These are phyloP conservation scores for Podospora pseudocomata DNA, from an alignment of 495 filamentous ascomycete genomes.

Conservation along the genomic window DNA sequence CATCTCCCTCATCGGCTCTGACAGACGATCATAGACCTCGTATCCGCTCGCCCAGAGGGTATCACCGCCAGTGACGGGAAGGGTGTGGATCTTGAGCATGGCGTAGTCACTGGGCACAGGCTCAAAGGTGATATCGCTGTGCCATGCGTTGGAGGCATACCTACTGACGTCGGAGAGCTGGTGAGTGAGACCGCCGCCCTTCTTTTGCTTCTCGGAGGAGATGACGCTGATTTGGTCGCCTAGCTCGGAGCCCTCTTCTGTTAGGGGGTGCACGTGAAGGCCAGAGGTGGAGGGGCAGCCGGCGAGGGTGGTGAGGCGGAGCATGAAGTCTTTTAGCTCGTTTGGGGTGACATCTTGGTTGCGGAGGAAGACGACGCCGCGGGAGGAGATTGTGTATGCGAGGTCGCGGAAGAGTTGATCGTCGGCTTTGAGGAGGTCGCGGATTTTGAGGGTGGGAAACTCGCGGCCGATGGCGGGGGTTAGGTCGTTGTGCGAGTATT, in stretches of 20 bases:
- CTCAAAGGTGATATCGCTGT: slow-evolving; percentile 65
- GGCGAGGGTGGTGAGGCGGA: slow-evolving; percentile 45
- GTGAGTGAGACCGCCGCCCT: slow-evolving; percentile 37
- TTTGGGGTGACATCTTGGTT: slow-evolving; percentile 55
- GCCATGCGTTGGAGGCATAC: slow-evolving; percentile 42
- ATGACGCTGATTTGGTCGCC: slow-evolving; percentile 47
- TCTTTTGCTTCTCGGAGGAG: slow-evolving; percentile 43
- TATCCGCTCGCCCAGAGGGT: slow-evolving; percentile 74
- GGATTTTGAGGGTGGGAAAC: slow-evolving; percentile 63
- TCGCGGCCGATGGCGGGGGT: slow-evolving; percentile 73
- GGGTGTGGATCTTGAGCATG: slow-evolving; percentile 63
- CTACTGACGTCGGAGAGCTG: slow-evolving; percentile 38
- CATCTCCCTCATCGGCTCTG: slow-evolving; percentile 63
- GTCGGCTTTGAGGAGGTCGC: slow-evolving; percentile 42
- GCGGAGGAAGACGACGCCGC: slow-evolving; percentile 73
- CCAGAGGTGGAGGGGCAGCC: slow-evolving; percentile 40
- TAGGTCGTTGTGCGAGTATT: slow-evolving; percentile 50
- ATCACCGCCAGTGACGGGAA: slow-evolving; percentile 71
- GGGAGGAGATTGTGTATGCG: slow-evolving; percentile 54
- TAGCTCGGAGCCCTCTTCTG: slow-evolving; percentile 29
- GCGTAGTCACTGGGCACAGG: slow-evolving; percentile 74
- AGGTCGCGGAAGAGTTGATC: slow-evolving; percentile 20
- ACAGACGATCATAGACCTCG: slow-evolving; percentile 70
- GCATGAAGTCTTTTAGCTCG: slow-evolving; percentile 28
- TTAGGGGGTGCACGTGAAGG: slow-evolving; percentile 26